phyloP scores from a whole-genome alignment of 371 early-diverging fungal species.

The Lichtheimia ramosa region DNA sequence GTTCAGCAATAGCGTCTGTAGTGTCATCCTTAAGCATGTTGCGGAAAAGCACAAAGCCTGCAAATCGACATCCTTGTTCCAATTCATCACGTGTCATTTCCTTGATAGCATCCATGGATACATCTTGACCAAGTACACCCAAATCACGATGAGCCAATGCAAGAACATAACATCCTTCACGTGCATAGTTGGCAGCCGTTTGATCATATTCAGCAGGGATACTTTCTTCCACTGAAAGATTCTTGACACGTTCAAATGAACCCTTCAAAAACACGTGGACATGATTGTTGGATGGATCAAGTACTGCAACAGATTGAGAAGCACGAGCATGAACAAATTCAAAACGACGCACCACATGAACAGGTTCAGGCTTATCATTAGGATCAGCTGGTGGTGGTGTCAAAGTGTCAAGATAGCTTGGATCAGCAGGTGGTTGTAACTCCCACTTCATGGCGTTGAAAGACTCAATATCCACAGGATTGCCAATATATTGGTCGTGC shows the following conservation, averaged over 20 bases:
- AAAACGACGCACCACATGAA: constrained; percentile 71
- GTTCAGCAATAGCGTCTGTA: constrained; percentile 66
- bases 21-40: constrained; percentile 90
- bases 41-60: constrained; percentile 84
- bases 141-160: constrained; percentile 66
- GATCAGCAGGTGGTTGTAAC: constrained; percentile 19
- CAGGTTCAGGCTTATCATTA: constrained; percentile 16
- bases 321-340: constrained; percentile 89
- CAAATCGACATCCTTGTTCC: constrained; percentile 64
- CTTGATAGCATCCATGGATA: constrained; percentile 41
- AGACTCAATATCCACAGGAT: constrained; percentile 88
- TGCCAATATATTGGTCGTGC: constrained; percentile 71
- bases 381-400: constrained; percentile 17
- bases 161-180: constrained; percentile 82
- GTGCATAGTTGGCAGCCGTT: constrained; percentile 60
- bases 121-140: constrained; percentile 41
- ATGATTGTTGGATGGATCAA: constrained; percentile 48
- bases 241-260: constrained; percentile 76
- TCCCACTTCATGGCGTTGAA: constrained; percentile 58
- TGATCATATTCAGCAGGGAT: constrained; percentile 68
- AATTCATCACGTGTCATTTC: constrained; percentile 61
- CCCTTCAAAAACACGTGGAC: constrained; percentile 78
- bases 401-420: constrained; percentile 27
- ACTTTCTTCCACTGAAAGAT: constrained; percentile 43
- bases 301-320: constrained; percentile 81